Evolutionary conservation across 768 basidiomycete genomes (phyloP), one percentile per base, ranked within the genome.

Genomic region (Trametes coccinea): DNA sequence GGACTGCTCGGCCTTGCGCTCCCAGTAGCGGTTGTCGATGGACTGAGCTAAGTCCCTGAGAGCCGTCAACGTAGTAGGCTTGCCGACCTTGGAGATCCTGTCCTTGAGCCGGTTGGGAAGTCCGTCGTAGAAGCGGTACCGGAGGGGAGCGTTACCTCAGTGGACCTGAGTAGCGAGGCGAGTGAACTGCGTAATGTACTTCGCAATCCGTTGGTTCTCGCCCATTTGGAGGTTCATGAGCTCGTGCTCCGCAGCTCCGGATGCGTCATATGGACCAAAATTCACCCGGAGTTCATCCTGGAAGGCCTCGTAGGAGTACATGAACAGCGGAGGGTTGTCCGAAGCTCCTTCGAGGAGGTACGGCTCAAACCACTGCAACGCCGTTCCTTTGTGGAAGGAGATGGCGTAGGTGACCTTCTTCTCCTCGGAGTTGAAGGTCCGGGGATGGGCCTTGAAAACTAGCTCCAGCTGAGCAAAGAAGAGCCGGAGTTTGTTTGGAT

Each of bases 11-110:
- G 40, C 22, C 44, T 66, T 57, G 6, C 31, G 46, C 41, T 68
- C 50, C 67, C 63, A 70, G 34, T 70, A 67, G 17, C 48, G 45
- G 1, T 30, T 31, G 31, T 69, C 61, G 50, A 51, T 51, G 3
- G 50, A 51, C 22, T 62, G 68, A 0, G 56, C 56, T 0, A 62
- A 44, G 2, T n/a, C 0, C 0, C 44, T 16, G 8, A 68, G 49
- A 0, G 50, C 50, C 0, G 29, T 11, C 2, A 59, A 40, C 4
- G 52, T 62, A 16, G 13, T 27, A 43, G 34, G 49, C 30, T 63
- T 67, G 1, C 50, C 47, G 22, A 62, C 46, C 2, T 50, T 40
- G 16, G 56, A 43, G 53, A 63, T 45, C 3, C 60, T 22, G 41
- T 64, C 63, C 52, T 65, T 65, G 53, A 65, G 51, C 1, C 53